A percentile compares a stretch with the other conserved stretches of the same genome.
Conservation (phyloP, 1,139 yeast species). For the Pichia sp. region DNA sequence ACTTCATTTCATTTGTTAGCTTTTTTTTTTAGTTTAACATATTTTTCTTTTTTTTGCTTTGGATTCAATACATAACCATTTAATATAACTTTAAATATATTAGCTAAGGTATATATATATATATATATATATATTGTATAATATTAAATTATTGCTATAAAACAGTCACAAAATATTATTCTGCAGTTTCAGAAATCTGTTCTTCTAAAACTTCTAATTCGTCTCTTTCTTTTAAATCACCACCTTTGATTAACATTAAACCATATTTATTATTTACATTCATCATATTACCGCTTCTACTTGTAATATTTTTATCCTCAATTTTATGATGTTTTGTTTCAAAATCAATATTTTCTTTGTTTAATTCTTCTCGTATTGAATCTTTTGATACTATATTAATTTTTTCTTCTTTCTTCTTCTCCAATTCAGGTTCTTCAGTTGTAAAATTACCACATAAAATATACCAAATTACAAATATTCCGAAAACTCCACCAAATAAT, state of each 20-base stretch:
- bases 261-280: conserved; percentile 17
- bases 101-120: too few species aligned
- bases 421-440: conserved; percentile 1
- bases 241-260: conserved; percentile 10
- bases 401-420: neutral
- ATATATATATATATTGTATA: too few species aligned
- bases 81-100: too few species aligned
- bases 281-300: conserved; percentile 10
- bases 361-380: neutral
- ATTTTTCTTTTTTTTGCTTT: too few species aligned
- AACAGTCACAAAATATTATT: neutral
- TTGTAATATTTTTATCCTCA: conserved; percentile 3
- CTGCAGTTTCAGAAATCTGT: conserved; percentile 13
- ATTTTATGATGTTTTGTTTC: neutral
- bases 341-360: neutral
- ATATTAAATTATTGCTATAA: too few species aligned
- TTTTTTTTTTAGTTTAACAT: too few species aligned
- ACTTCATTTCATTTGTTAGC: too few species aligned
- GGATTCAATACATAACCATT: too few species aligned
- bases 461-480: conserved; percentile 11
- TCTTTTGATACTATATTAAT: neutral
- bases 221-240: neutral
- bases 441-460: conserved; percentile 6
- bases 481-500: conserved; percentile 8
- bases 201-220: conserved; percentile 9